A percentile compares a stretch with the other conserved stretches of the same genome.
phyloP scores from a whole-genome alignment of 140 eudicot genomes.

The Senecio squalidus region DNA sequence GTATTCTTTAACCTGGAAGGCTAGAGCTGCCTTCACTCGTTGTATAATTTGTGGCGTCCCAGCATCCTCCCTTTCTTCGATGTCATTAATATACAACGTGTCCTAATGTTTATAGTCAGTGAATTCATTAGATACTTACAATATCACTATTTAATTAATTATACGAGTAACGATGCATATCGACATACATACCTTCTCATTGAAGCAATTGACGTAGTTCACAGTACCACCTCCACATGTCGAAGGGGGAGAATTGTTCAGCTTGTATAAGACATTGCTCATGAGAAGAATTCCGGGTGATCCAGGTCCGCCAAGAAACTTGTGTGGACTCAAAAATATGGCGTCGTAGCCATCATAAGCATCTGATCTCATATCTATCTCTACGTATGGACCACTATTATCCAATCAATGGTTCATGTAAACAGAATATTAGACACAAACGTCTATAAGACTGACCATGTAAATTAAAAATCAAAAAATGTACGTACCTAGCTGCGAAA shows the following conservation, averaged over 20 bases:
- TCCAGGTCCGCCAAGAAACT: slow-evolving; percentile 90
- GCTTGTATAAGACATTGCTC: slow-evolving; percentile 53
- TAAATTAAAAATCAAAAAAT: background rate
- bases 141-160: background rate
- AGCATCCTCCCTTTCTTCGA: slow-evolving; percentile 93
- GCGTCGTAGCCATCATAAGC: slow-evolving; percentile 80
- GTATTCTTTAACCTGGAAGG: slow-evolving; percentile 74
- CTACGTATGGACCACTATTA: slow-evolving; percentile 62
- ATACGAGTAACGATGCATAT: background rate
- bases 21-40: slow-evolving; percentile 66
- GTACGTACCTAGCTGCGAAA: slow-evolving; percentile 64
- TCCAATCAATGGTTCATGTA: slow-evolving; percentile 4
- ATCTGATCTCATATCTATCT: slow-evolving; percentile 76
- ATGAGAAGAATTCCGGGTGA: slow-evolving; percentile 71
- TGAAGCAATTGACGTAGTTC: slow-evolving; percentile 52
- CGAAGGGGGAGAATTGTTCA: slow-evolving; percentile 64
- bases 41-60: slow-evolving; percentile 81
- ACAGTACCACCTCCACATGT: slow-evolving; percentile 97
- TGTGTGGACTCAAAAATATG: slow-evolving; percentile 62
- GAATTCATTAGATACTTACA: background rate
- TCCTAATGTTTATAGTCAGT: slow-evolving; percentile 35
- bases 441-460: background rate
- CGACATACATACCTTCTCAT: slow-evolving; percentile 37
- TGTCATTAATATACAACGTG: slow-evolving; percentile 46
- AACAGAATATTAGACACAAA: background rate